Evolutionary conservation across 805 yeast genomes (phyloP).

Genomic region (Wickerhamomyces chaumierensis): DNA sequence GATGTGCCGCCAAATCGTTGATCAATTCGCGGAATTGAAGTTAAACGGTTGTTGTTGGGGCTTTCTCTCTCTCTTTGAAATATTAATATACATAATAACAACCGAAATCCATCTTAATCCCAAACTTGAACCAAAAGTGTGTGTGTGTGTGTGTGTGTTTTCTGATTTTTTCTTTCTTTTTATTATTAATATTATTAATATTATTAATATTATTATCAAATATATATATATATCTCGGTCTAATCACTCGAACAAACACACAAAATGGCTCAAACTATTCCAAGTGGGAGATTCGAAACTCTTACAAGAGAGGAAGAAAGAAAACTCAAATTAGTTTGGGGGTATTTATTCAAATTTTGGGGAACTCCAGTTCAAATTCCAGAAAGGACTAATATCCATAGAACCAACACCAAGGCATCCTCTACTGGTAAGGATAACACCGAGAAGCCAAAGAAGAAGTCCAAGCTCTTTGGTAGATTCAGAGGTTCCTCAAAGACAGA

Average conservation of each 20-base stretch:
- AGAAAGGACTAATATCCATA: constrained; percentile 3
- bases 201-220: too few species aligned
- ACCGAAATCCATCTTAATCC: too few species aligned
- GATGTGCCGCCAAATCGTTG: too few species aligned
- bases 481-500: constrained; percentile 6
- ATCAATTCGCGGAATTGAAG: too few species aligned
- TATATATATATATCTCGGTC: too few species aligned
- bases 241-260: not conserved
- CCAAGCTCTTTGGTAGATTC: constrained; percentile 16
- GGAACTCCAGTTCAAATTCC: constrained; percentile 31
- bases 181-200: too few species aligned
- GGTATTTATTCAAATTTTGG: constrained; percentile 46
- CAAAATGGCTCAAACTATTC: constrained; percentile 7
- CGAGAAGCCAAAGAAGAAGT: constrained; percentile 17
- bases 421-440: constrained; percentile 1
- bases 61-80: too few species aligned
- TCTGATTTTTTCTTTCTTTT: too few species aligned
- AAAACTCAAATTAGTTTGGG: constrained; percentile 62
- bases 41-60: too few species aligned
- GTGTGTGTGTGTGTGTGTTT: too few species aligned
- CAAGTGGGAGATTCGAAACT: constrained; percentile 33
- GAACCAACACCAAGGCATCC: constrained; percentile 8
- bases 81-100: too few species aligned
- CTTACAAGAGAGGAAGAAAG: constrained; percentile 47
- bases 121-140: too few species aligned